Base-by-base conservation (phyloP, 495 filamentous ascomycete genomes). In the Chaetomium fimeti region DNA sequence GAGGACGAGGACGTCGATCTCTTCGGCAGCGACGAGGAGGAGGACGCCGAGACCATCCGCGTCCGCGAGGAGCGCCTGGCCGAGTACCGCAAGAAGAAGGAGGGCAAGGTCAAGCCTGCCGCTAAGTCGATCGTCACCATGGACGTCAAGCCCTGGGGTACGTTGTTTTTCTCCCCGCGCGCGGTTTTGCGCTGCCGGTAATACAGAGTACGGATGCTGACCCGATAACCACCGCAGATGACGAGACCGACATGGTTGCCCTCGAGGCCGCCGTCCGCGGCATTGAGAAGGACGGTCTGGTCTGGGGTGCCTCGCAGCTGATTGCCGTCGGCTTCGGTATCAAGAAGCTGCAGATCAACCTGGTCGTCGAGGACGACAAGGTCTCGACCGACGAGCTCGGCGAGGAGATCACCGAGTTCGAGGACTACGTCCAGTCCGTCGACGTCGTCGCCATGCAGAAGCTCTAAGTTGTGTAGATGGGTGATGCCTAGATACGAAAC, bases 91-190 rank as follows among this genome's bases (percentile, higher is more conserved):
- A 90, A 90, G 82, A 98, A 98, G 88, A 98, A 98, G 89, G 92
- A 88, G 72, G 83, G 80, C 74, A 96, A 96, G 85, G 78, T 84
- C 69, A 97, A 97, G 90, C 82, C 86, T 69, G 88, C 86, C 61
- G 94, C 94, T 70, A 98, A 98, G 87, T 96, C 92, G 45, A 79
- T 97, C 58, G 93, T 98, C 70, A 98, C 91, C 51, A 68, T 98
- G 65, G 93, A 97, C 70, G 91, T 98, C 64, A 98, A 98, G 86
- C 95, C 94, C 65, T 98, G 94, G 94, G 94, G 95, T 96, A 88
- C 70, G 89, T 85, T 96, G 88, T 70, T 88, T 85, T 68, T 43
- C 5, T 24, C 62, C 20, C 11, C 20, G 22, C 24, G 15, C 16
- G 2, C 49, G 11, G 22, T 18, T 27, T 25, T 43, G 9, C 11